Base-by-base conservation (phyloP, 805 yeast genomes). In the Metschnikowia aberdeeniae region DNA sequence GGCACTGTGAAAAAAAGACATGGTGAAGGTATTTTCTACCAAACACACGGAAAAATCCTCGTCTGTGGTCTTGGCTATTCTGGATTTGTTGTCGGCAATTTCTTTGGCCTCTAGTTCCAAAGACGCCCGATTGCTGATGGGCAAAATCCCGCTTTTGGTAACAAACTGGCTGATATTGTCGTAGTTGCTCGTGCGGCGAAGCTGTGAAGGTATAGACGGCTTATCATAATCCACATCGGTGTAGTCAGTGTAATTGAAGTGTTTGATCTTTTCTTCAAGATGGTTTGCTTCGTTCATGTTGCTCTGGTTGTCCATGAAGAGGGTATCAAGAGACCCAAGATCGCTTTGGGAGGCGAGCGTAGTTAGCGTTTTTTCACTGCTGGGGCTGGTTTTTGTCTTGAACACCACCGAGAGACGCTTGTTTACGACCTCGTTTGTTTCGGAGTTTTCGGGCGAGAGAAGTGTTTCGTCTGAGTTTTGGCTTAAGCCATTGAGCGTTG, bases 11-110 rank as follows among this genome's bases (percentile, higher is more conserved):
- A 43, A 52, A 39, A 54, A 51, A 0, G 51, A 42, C 51, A 54
- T 43, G 34, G 54, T 44, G 17, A 53, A 43, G 9, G 51, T 52
- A 22, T 54, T 54, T 26, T 53, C 57, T 9, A 54, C 47, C 29
- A 54, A 42, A 33, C 38, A 39, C 32, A 54, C 35, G 6, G 32
- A 34, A 29, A 52, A 44, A 19, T 45, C 40, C 5, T 40, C 49
- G 3, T 36, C 32, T 17, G 20, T 22, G 14, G 17, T 26, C 26
- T 29, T n/a, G 8, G 40, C 44, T 8, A 44, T 40, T n/a, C 36
- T 43, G 4, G 46, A 34, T 12, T 38, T 40, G 29, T 29, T 26
- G 26, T 11, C 20, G 22, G 47, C 39, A 27, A 53, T 37, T 37
- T 51, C 56, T 12, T 41, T 40, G 29, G 54, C 49, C 47, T 54